Evolutionary conservation across 495 filamentous ascomycete species (phyloP).

Genomic region (Parathielavia appendiculata): DNA sequence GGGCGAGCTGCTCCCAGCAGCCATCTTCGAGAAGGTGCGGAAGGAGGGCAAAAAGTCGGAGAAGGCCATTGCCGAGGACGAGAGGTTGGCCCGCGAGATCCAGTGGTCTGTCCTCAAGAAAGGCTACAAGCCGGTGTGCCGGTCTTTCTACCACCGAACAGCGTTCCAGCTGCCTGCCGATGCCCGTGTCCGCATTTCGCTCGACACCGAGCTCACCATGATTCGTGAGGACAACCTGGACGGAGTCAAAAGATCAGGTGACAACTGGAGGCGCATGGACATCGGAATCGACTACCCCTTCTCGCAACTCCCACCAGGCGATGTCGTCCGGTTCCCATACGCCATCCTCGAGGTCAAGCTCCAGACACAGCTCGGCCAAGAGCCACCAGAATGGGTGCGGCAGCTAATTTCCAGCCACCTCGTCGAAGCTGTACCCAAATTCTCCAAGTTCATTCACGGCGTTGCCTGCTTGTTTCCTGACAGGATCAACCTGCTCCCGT

Average conservation of each 20-base stretch:
- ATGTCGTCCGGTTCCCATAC: conserved; percentile 90
- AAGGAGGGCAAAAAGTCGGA: conserved; percentile 89
- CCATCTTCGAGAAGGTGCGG: conserved; percentile 88
- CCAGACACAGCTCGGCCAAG: conserved; percentile 94
- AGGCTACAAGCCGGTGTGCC: conserved; percentile 75
- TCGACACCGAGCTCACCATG: conserved; percentile 96
- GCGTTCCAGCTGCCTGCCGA: conserved; percentile 97
- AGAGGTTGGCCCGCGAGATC: conserved; percentile 83
- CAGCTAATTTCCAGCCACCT: conserved; percentile 88
- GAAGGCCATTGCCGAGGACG: conserved; percentile 82
- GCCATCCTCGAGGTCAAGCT: conserved; percentile 96
- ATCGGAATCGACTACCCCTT: conserved; percentile 97
- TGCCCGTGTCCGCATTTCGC: conserved; percentile 90
- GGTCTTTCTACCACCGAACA: conserved; percentile 95
- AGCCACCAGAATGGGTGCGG: conserved; percentile 93
- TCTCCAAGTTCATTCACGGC: conserved; percentile 99
- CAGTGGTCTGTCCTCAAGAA: conserved; percentile 88
- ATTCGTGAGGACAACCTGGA: conserved; percentile 91
- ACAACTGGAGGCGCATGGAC: conserved; percentile 96
- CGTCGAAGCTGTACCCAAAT: conserved; percentile 97
- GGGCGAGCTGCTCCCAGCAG: conserved; percentile 73
- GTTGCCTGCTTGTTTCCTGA: conserved; percentile 79
- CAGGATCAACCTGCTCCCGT: conserved; percentile 85
- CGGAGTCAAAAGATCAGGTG: conserved; percentile 65
- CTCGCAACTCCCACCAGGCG: conserved; percentile 74